phyloP scores from a whole-genome alignment of 2,329 filamentous ascomycete species.

The Penicillium sp. region DNA sequence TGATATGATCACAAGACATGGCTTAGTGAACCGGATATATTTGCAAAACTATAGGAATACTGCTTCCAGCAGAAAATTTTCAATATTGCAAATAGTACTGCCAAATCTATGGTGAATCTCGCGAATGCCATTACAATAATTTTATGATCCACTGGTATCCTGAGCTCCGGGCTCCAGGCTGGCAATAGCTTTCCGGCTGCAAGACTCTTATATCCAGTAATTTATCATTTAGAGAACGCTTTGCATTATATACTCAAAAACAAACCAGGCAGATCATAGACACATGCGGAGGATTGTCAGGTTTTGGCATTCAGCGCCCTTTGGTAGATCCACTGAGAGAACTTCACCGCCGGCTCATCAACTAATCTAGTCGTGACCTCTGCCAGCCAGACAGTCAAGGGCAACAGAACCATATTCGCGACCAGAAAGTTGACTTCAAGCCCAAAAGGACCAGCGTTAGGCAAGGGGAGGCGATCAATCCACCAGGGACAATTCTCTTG shows the following conservation, averaged over 20 bases:
- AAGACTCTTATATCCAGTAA: background rate
- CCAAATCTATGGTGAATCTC: background rate
- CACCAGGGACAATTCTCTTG: slow-evolving; percentile 55
- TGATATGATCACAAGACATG: no score
- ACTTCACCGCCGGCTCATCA: slow-evolving; percentile 61
- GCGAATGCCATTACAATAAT: background rate
- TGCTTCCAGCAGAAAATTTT: background rate
- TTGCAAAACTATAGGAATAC: background rate
- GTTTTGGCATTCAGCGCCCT: slow-evolving; percentile 30
- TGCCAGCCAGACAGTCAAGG: slow-evolving; percentile 59
- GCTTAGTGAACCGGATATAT: background rate
- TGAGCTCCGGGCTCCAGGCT: background rate
- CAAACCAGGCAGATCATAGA: background rate
- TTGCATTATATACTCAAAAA: background rate
- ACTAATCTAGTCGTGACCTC: slow-evolving; percentile 57
- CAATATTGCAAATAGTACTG: background rate
- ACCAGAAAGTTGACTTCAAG: slow-evolving; percentile 60
- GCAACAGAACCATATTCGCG: slow-evolving; percentile 60
- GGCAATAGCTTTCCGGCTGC: background rate
- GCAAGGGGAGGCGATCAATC: slow-evolving; percentile 57
- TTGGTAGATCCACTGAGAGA: slow-evolving; percentile 58
- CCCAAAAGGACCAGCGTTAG: slow-evolving; percentile 58
- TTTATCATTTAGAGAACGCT: background rate
- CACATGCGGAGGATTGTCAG: background rate
- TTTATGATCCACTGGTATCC: background rate